Base-by-base conservation (phyloP, 352 stramenopile species). In the Blastocystis sp. region DNA sequence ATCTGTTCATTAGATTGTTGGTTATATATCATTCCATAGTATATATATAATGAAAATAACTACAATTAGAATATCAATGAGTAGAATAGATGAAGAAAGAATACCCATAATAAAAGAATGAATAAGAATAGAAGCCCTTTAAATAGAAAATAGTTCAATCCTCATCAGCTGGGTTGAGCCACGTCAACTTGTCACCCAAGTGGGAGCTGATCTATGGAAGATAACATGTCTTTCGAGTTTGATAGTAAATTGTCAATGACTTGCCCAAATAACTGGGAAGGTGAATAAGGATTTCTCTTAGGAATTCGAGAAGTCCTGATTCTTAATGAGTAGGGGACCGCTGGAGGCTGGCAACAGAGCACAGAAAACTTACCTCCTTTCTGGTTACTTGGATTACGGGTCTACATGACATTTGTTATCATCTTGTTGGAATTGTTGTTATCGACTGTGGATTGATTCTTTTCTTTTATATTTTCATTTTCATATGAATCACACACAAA, bases 331-430 rank as follows among this genome's bases (percentile, higher is more conserved):
- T 81, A 44, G 70, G 70, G 70, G 51, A 81, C 53, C 70, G 70
- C 70, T 81, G 70, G 70, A 81, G 70, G 70, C 70, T 81, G 70
- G 70, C 70, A 81, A 81, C 70, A 81, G 70, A 81, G 70, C 70
- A 81, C 70, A 81, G 70, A 81, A 81, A 81, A 81, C 70, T 44
- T 37, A 81, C 30, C 42, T 27, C 44, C 70, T 62, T 56, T 64
- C 54, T 27, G 48, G 70, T 56, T 62, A 81, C 27, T n/a, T 81
- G 70, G 73, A 84, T 84, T 84, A 84, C 73, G 56, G 73, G 56
- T 84, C 73, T 84, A 84, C 30, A 84, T 84, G 73, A 84, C 73
- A 30, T 84, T 54, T 44, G 33, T 22, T 62, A 44, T 60, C 27
- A 30, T 53, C 42, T 68, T 11, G 9, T 69, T 68, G 5, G 73